Evolutionary conservation across 2,329 filamentous ascomycete genomes (phyloP).

Genomic region (Colletotrichum camelliae): DNA sequence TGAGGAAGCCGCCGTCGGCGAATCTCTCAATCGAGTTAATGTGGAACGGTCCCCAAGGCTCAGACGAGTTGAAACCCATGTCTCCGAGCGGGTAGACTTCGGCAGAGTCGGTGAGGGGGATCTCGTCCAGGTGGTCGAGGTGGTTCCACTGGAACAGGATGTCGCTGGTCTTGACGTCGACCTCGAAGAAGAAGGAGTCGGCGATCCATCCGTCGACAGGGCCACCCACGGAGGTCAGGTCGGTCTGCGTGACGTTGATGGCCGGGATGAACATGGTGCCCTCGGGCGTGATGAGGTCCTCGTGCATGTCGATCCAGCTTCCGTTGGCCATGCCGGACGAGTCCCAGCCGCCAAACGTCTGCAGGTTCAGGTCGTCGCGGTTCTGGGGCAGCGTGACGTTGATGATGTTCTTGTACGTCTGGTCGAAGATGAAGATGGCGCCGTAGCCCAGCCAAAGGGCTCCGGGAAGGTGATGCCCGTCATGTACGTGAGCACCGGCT

Average conservation of each 20-base stretch:
- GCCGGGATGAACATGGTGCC: constrained; percentile 46
- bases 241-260: constrained; percentile 33
- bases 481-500: constrained; percentile 34
- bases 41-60: constrained; percentile 61
- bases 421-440: constrained; percentile 33
- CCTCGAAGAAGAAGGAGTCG: constrained; percentile 44
- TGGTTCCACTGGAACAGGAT: constrained; percentile 47
- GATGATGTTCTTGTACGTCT: constrained; percentile 29
- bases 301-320: constrained; percentile 36
- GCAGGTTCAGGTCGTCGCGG: not conserved
- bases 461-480: constrained; percentile 28
- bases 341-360: constrained; percentile 4
- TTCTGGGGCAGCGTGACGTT: not conserved
- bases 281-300: constrained; percentile 44
- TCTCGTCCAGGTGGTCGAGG: constrained; percentile 32
- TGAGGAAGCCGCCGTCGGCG: constrained; percentile 53
- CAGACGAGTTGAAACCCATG: constrained; percentile 28
- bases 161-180: constrained; percentile 44
- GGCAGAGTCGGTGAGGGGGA: not conserved
- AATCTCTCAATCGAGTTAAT: constrained; percentile 62
- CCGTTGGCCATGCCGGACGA: not conserved
- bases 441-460: constrained; percentile 34
- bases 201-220: constrained; percentile 31
- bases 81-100: constrained; percentile 25
- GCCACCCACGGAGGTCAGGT: constrained; percentile 29